Evolutionary conservation across 169 alveolate species (phyloP), one percentile per base, ranked within the genome.

Genomic region (Cryptosporidium canis): DNA sequence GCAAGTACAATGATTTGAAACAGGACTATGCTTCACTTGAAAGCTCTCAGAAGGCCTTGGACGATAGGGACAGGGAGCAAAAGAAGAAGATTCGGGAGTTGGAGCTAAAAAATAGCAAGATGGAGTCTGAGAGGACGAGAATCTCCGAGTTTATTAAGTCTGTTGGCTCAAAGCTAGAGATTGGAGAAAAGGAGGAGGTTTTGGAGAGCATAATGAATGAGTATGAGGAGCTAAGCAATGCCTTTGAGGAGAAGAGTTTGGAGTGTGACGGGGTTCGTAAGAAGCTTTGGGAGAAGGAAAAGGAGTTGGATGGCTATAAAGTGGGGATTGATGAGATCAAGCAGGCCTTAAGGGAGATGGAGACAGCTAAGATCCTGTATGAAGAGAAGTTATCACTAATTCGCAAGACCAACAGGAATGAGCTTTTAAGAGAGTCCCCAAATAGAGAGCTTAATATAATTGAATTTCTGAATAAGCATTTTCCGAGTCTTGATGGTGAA

Each of bases 211-310:
- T 77, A 11, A 77, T 61, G 70, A 77, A 61, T 39, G 87, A 77
- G 29, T 77, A 77, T 29, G 87, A 77, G n/a, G 87, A 77, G 51
- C 44, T 77, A 55, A 77, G 87, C 44, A 77, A 41, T 77, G 87
- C 87, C 12, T 77, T 77, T 77, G 87, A 77, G 44, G 87, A 77
- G 44, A 77, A 77, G n/a, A 41, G 55, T 21, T n/a, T 77, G 11
- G 87, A 77, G 21, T 77, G 87, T 11, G 87, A 77, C 72, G 5
- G 31, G 16, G 24, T 63, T 29, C 43, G 47, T 16, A 56, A 61
- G 21, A 77, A 77, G 29, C 56, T 58, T 11, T 14, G 41, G 11
- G 87, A 77, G 45, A 24, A 29, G n/a, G 84, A 70, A 31, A 58
- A 70, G 21, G 64, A 70, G 5, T 51, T 9, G 29, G 58, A n/a